Conservation (phyloP, 306 rosid genomes). For the Quercus glauca region DNA sequence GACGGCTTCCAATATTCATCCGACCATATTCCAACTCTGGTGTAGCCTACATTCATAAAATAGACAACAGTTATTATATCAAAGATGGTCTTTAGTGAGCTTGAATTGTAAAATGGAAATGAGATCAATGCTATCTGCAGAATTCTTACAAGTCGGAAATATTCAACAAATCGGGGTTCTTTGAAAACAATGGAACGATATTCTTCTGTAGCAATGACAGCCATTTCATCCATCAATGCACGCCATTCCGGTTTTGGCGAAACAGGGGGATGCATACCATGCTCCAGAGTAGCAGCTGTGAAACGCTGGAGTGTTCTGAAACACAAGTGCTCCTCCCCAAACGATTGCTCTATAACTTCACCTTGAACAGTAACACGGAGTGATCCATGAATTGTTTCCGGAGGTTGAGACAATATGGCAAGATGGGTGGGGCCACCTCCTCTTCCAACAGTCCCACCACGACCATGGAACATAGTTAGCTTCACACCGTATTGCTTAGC, state of each 20-base stretch:
- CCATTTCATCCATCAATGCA: constrained; percentile 84
- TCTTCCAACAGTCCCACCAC: constrained; percentile 98
- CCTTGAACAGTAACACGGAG: constrained; percentile 99
- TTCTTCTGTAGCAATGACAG: constrained; percentile 82
- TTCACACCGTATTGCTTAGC: constrained; percentile 83
- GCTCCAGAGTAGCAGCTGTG: constrained; percentile 93
- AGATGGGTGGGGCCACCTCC: constrained; percentile 99
- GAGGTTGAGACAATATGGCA: constrained; percentile 96
- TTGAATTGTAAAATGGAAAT: neutral
- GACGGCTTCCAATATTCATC: constrained; percentile 97
- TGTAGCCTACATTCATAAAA: constrained; percentile 60
- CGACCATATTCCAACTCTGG: constrained; percentile 98
- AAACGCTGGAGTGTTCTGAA: constrained; percentile 93
- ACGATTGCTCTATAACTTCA: constrained; percentile 92
- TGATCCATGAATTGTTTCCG: constrained; percentile 90
- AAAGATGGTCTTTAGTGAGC: neutral
- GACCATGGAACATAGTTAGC: constrained; percentile 98
- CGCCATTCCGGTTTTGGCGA: constrained; percentile 98
- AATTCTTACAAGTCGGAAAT: constrained; percentile 85
- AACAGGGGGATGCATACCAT: constrained; percentile 76
- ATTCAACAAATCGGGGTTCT: constrained; percentile 93
- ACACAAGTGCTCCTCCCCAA: constrained; percentile 93
- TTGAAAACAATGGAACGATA: constrained; percentile 88
- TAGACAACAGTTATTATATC: constrained; percentile 4
- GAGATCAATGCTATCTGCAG: neutral